Conservation (phyloP, 1,284 basidiomycete genomes). For the Amylostereum areolatum region DNA sequence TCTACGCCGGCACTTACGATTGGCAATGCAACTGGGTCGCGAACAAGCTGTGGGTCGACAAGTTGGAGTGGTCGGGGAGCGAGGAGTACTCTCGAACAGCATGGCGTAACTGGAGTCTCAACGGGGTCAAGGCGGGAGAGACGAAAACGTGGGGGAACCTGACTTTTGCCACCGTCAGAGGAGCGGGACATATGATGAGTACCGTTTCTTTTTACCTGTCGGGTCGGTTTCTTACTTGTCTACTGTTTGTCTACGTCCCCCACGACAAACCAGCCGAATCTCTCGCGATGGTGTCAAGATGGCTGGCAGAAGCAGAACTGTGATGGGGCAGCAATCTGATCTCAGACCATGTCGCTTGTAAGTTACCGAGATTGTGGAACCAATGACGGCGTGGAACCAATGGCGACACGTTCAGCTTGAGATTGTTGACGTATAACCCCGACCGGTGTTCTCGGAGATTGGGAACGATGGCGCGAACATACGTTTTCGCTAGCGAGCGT, state of each 20-base stretch:
- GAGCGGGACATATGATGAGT: slow-evolving; percentile 72
- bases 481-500: too few relatives aligned
- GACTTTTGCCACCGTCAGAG: slow-evolving; percentile 60
- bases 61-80: slow-evolving; percentile 65
- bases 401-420: too few relatives aligned
- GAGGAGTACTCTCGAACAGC: slow-evolving; percentile 41
- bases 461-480: too few relatives aligned
- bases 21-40: slow-evolving; percentile 79
- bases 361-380: too few relatives aligned
- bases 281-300: slow-evolving; percentile 50
- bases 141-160: slow-evolving; percentile 56
- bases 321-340: slow-evolving; percentile 17
- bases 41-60: slow-evolving; percentile 70
- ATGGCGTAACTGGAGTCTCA: slow-evolving; percentile 56
- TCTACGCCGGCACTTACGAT: slow-evolving; percentile 77
- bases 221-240: slow-evolving; percentile 17
- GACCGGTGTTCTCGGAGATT: too few relatives aligned
- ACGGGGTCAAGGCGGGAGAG: slow-evolving; percentile 51
- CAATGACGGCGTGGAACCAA: too few relatives aligned
- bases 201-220: slow-evolving; percentile 11
- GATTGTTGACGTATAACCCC: too few relatives aligned
- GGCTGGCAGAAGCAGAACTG: slow-evolving; percentile 41
- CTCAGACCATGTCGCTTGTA: background rate
- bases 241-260: slow-evolving; percentile 40
- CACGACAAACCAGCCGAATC: slow-evolving; percentile 63